Percentiles rank a stretch among this genome's conserved stretches.
Conservation (phyloP, 2,329 filamentous ascomycete species). For the Diaporthe amygdali region DNA sequence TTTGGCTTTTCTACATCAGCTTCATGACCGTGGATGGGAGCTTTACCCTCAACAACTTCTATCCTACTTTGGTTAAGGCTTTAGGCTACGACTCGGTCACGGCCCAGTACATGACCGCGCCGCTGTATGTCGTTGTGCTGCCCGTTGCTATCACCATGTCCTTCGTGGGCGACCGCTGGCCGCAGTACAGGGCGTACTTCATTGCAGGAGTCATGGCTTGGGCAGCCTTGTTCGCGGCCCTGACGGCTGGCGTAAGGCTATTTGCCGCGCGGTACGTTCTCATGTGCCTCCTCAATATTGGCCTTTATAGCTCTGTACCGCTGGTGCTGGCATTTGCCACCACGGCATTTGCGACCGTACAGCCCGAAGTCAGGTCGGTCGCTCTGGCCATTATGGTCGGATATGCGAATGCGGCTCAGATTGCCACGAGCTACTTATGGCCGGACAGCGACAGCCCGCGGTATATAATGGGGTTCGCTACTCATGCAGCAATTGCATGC, state of each 20-base stretch:
- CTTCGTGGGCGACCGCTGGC: not conserved
- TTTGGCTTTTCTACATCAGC: not conserved
- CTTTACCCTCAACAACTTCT: conserved; percentile 53
- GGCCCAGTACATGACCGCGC: conserved; percentile 47
- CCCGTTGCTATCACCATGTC: not conserved
- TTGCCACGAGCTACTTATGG: not conserved
- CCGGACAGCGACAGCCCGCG: not conserved
- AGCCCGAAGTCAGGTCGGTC: not conserved
- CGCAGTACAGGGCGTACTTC: not conserved
- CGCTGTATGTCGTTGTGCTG: conserved; percentile 25
- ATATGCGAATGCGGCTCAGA: not conserved
- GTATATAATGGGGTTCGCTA: not conserved
- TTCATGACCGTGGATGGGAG: conserved; percentile 26
- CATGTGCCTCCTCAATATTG: not conserved
- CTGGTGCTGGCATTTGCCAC: not conserved
- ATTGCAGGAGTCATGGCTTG: not conserved
- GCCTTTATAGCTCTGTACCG: not conserved
- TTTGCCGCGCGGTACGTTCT: not conserved
- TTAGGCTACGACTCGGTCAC: conserved; percentile 48
- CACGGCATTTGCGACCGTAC: not conserved
- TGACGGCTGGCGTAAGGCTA: not conserved
- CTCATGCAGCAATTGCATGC: not conserved
- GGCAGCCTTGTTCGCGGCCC: not conserved
- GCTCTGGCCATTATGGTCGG: not conserved
- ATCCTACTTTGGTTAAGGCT: conserved; percentile 50